Evolutionary conservation across 345 rosid genomes (phyloP).

Genomic region (Kernera saxatilis): DNA sequence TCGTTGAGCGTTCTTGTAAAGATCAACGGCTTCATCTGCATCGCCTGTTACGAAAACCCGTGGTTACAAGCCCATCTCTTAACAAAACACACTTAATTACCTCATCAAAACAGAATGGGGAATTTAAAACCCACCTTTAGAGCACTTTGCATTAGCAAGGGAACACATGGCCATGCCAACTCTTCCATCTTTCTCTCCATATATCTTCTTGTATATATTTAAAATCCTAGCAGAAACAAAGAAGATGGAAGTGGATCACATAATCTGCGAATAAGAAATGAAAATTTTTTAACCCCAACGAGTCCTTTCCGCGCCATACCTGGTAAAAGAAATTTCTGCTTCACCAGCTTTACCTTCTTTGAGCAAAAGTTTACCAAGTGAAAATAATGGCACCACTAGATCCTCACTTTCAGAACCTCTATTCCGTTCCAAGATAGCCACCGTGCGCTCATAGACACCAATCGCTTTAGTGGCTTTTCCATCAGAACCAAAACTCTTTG

Average conservation of each 20-base stretch:
- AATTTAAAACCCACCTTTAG: slow-evolving; percentile 45
- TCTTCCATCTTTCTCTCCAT: slow-evolving; percentile 74
- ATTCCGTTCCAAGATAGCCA: slow-evolving; percentile 53
- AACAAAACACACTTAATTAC: not conserved
- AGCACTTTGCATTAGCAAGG: slow-evolving; percentile 69
- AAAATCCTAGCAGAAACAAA: slow-evolving; percentile 39
- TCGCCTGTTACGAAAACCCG: slow-evolving; percentile 45
- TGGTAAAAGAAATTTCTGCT: slow-evolving; percentile 53
- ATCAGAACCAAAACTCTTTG: slow-evolving; percentile 59
- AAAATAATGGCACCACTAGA: slow-evolving; percentile 57
- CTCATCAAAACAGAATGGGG: not conserved
- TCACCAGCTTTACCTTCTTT: slow-evolving; percentile 62
- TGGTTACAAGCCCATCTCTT: not conserved
- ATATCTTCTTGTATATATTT: slow-evolving; percentile 51
- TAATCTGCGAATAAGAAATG: not conserved
- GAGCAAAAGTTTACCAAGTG: slow-evolving; percentile 71
- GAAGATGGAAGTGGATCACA: not conserved
- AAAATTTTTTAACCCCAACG: not conserved
- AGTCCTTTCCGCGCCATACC: slow-evolving; percentile 36
- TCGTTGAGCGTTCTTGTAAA: slow-evolving; percentile 59
- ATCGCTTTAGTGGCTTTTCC: slow-evolving; percentile 57
- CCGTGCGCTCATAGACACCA: slow-evolving; percentile 44
- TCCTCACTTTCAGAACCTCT: slow-evolving; percentile 73
- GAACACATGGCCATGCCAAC: slow-evolving; percentile 82
- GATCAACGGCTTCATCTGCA: slow-evolving; percentile 56